A percentile compares a stretch with the other conserved stretches of the same genome.
phyloP scores from a whole-genome alignment of 768 basidiomycete genomes.

The Boletus rufocinnamomeus region DNA sequence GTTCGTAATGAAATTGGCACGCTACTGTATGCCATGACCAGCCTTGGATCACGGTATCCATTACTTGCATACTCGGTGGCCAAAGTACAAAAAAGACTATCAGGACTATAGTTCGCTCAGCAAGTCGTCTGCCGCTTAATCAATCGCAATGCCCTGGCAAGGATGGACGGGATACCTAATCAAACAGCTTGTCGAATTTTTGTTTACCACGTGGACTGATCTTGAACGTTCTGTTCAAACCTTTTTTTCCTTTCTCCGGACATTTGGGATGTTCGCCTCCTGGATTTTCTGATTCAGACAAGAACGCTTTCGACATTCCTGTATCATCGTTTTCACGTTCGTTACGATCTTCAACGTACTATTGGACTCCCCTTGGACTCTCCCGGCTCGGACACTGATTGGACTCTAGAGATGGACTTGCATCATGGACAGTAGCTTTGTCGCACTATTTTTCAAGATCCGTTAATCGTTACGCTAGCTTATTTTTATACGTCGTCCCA shows the following conservation, averaged over 20 bases:
- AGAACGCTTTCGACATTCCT: constrained; percentile 14
- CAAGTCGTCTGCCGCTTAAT: constrained; percentile 7
- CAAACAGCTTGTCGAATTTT: not conserved
- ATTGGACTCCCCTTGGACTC: constrained; percentile 27
- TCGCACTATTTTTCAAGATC: constrained; percentile 14
- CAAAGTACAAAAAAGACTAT: constrained; percentile 35
- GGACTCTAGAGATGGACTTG: constrained; percentile 34
- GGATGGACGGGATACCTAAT: not conserved
- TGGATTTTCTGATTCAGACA: constrained; percentile 9
- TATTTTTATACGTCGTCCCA: constrained; percentile 29
- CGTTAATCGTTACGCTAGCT: constrained; percentile 33
- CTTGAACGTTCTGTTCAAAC: constrained; percentile 9
- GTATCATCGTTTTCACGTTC: constrained; percentile 23
- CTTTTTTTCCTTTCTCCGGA: constrained; percentile 4
- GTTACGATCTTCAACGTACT: constrained; percentile 26
- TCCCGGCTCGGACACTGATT: constrained; percentile 18
- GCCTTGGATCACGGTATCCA: constrained; percentile 60
- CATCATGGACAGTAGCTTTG: constrained; percentile 20
- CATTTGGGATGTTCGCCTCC: constrained; percentile 8
- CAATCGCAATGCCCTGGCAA: not conserved
- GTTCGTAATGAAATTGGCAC: constrained; percentile 61
- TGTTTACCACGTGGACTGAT: constrained; percentile 14
- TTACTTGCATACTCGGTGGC: constrained; percentile 43
- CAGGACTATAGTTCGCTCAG: constrained; percentile 27
- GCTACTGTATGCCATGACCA: constrained; percentile 64